Evolutionary conservation across 1,139 yeast species (phyloP).

Genomic region (Saccharomyces hybrid): DNA sequence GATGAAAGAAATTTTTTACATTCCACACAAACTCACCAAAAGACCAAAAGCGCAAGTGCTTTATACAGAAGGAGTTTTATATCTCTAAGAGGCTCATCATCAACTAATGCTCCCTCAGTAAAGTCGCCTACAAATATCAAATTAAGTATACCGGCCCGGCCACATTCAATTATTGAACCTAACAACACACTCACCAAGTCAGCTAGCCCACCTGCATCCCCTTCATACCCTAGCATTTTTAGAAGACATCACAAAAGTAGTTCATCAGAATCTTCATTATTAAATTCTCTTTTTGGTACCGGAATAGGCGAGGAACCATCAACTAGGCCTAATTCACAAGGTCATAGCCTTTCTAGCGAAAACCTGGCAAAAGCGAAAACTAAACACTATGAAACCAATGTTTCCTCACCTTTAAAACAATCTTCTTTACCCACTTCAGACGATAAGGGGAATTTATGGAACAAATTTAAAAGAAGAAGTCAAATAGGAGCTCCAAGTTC

Average conservation of each 20-base stretch:
- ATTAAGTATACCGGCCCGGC: constrained; percentile 38
- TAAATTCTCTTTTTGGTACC: constrained; percentile 31
- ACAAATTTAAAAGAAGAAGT: constrained; percentile 25
- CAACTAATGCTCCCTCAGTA: constrained; percentile 8
- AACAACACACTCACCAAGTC: constrained; percentile 35
- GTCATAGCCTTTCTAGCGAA: constrained; percentile 14
- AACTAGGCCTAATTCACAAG: constrained; percentile 6
- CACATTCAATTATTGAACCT: constrained; percentile 47
- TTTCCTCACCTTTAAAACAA: constrained; percentile 13
- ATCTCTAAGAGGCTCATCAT: constrained; percentile 26
- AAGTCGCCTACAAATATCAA: constrained; percentile 17
- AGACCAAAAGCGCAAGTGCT: constrained; percentile 29
- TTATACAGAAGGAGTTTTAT: constrained; percentile 32
- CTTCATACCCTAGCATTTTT: constrained; percentile 41
- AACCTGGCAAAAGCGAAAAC: constrained; percentile 9
- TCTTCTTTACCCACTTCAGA: constrained; percentile 12
- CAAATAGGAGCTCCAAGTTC: constrained; percentile 10
- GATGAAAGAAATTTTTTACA: constrained; percentile 11
- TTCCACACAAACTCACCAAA: constrained; percentile 19
- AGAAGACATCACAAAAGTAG: constrained; percentile 52
- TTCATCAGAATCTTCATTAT: constrained; percentile 46
- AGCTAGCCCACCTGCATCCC: constrained; percentile 36
- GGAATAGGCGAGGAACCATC: constrained; percentile 6
- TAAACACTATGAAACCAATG: constrained; percentile 6
- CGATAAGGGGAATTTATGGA: constrained; percentile 27